These are phyloP conservation scores for Schizophyllum amplum DNA, from an alignment of 1,284 basidiomycete genomes.

Conservation along the genomic window DNA sequence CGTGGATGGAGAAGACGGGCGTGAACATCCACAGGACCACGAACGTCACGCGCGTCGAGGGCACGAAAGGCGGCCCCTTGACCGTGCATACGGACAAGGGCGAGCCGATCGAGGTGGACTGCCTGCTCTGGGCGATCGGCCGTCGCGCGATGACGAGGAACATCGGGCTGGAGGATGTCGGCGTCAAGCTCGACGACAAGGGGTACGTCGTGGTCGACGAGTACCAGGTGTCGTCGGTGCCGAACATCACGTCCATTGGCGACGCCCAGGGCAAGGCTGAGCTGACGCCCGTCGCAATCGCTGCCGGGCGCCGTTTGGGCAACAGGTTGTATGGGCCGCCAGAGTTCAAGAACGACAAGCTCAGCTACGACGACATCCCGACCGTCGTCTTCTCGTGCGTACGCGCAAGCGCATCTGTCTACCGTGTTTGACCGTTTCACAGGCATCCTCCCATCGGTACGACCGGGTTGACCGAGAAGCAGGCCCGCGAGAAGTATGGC, in stretches of 20 bases:
- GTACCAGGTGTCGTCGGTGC: conserved; percentile 78
- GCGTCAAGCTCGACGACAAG: conserved; percentile 69
- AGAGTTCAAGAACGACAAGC: conserved; percentile 81
- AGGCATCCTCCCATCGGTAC: conserved; percentile 92
- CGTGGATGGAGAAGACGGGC: conserved; percentile 93
- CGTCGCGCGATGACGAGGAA: conserved; percentile 75
- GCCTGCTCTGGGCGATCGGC: conserved; percentile 92
- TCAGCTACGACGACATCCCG: conserved; percentile 88
- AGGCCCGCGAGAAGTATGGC: conserved; percentile 85
- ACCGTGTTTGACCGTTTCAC: conserved; percentile 4
- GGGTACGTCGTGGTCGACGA: conserved; percentile 88
- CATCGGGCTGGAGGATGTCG: conserved; percentile 73
- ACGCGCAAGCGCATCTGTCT: background rate
- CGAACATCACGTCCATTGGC: conserved; percentile 77
- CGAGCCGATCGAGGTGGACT: conserved; percentile 79
- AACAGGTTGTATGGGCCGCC: conserved; percentile 88
- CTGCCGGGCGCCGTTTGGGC: conserved; percentile 82
- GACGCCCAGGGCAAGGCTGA: conserved; percentile 90
- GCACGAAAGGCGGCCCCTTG: conserved; percentile 57
- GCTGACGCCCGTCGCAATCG: conserved; percentile 97
- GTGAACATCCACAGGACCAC: conserved; percentile 80
- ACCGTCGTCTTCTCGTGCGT: conserved; percentile 91
- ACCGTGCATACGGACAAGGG: conserved; percentile 67
- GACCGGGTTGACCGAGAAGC: conserved; percentile 85
- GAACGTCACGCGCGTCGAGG: conserved; percentile 73